Conservation (phyloP, 2,329 filamentous ascomycete species). For the Niveomyces coronatus region DNA sequence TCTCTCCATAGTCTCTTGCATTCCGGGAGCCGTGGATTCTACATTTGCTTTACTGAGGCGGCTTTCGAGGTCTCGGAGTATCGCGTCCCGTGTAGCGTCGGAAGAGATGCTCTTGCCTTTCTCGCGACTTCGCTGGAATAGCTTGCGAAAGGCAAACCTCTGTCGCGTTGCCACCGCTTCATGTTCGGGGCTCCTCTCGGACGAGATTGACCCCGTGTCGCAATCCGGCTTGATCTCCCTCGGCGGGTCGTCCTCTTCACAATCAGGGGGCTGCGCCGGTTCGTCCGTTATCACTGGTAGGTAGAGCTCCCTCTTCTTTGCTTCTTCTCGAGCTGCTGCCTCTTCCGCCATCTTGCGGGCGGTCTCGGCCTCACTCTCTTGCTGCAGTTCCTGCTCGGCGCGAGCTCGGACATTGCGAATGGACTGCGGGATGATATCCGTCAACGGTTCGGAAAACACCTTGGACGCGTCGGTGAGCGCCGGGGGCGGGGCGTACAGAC, state of each 20-base stretch:
- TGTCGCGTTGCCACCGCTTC: slow-evolving; percentile 20
- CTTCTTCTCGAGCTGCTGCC: slow-evolving; percentile 11
- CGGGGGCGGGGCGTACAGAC: slow-evolving; percentile 34
- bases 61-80: slow-evolving; percentile 15
- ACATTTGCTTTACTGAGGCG: slow-evolving; percentile 9
- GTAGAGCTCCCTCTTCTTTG: slow-evolving; percentile 25
- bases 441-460: slow-evolving; percentile 29
- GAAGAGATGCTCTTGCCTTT: slow-evolving; percentile 30
- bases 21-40: slow-evolving; percentile 11
- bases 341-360: slow-evolving; percentile 14
- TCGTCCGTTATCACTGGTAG: slow-evolving; percentile 23
- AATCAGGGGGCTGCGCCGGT: too few species aligned
- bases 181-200: slow-evolving; percentile 1
- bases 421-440: slow-evolving; percentile 32
- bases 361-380: slow-evolving; percentile 19
- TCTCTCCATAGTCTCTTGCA: slow-evolving; percentile 13
- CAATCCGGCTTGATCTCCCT: slow-evolving; percentile 7
- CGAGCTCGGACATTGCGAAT: slow-evolving; percentile 34
- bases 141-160: slow-evolving; percentile 23
- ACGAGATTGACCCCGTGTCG: background rate
- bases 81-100: slow-evolving; percentile 19
- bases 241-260: too few species aligned
- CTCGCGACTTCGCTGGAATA: slow-evolving; percentile 27
- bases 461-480: slow-evolving; percentile 29
- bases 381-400: slow-evolving; percentile 23